Evolutionary conservation across 2,329 filamentous ascomycete species (phyloP), one percentile per base, ranked within the genome.

Genomic region (Alternaria rosae): DNA sequence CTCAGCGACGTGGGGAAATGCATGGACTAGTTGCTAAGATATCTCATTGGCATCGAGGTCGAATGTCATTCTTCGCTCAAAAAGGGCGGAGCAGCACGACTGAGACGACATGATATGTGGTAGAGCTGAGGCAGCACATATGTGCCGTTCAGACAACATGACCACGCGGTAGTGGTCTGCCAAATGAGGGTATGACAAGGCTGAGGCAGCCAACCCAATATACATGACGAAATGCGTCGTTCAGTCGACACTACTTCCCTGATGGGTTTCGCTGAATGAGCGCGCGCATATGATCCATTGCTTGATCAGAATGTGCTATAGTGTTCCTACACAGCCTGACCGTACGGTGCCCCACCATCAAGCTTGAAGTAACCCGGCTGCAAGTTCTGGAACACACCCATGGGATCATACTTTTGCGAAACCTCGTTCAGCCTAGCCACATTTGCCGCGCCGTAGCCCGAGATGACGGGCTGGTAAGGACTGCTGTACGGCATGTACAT

Each of bases 401-500:
- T 15, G 0, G 62, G 68, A 50, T 70, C 66, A 20, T 63, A 64
- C 26, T 65, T 61, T 17, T 43, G 53, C 25, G 60, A 50, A 1
- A 66, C 50, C 12, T 44, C n/a, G 4, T 57, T 60, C 38, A 67
- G 48, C 25, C 62, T 70, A 23, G 66, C 58, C 41, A 71, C 53
- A 50, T 80, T 83, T 6, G 61, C 64, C n/a, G 64, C 45, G 1
- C 82, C 82, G 63, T 84, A 84, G 15, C 79, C 74, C 10, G 66
- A 62, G 26, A 84, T 66, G 2, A 80, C 76, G 58, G 79, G 74
- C 64, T 84, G 80, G 57, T 74, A 79, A 61, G 75, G 71, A 54
- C 74, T 78, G 20, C 80, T 82, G 57, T 84, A 84, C 61, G 83
- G 82, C 78, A 83, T 79, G 68, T 83, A 84, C 42, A 82, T 63